phyloP scores from a whole-genome alignment of 352 stramenopile genomes.

The Pythium coloratum region DNA sequence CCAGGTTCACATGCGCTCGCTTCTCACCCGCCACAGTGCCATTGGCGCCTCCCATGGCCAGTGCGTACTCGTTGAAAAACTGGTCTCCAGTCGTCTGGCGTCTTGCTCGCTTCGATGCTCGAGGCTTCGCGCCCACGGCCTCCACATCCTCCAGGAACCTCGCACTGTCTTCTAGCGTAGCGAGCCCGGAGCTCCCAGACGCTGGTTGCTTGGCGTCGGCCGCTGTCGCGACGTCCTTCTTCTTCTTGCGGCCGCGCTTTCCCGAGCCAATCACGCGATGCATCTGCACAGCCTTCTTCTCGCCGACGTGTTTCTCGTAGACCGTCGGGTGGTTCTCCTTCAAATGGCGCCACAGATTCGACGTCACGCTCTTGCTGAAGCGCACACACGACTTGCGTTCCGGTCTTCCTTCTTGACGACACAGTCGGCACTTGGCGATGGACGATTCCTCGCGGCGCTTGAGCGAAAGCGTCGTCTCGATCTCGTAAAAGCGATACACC shows the following conservation, averaged over 20 bases:
- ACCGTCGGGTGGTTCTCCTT: slow-evolving; percentile 80
- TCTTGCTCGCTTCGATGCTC: slow-evolving; percentile 41
- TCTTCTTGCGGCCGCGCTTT: slow-evolving; percentile 68
- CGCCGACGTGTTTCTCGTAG: slow-evolving; percentile 65
- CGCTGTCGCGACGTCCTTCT: slow-evolving; percentile 7
- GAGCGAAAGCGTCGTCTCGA: slow-evolving; percentile 54
- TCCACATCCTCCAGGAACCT: slow-evolving; percentile 30
- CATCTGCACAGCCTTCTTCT: slow-evolving; percentile 83
- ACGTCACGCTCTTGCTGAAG: slow-evolving; percentile 86
- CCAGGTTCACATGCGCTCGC: slow-evolving; percentile 36
- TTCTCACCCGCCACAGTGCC: slow-evolving; percentile 10
- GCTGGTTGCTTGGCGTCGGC: neutral
- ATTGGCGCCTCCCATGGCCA: slow-evolving; percentile 18
- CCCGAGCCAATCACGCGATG: slow-evolving; percentile 51
- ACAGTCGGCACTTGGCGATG: slow-evolving; percentile 68
- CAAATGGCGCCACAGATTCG: slow-evolving; percentile 79
- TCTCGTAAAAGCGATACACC: slow-evolving; percentile 80
- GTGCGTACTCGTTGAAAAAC: slow-evolving; percentile 43
- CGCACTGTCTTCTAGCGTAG: slow-evolving; percentile 14
- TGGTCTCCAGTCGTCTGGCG: slow-evolving; percentile 27
- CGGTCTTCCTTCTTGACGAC: slow-evolving; percentile 50
- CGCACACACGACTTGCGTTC: slow-evolving; percentile 70
- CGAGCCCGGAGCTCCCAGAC: neutral
- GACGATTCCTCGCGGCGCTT: slow-evolving; percentile 77
- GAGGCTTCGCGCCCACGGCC: slow-evolving; percentile 4